Percentiles rank a stretch among this genome's conserved stretches.
phyloP scores from a whole-genome alignment of 495 filamentous ascomycete species.

The Pyrenula aspistea region DNA sequence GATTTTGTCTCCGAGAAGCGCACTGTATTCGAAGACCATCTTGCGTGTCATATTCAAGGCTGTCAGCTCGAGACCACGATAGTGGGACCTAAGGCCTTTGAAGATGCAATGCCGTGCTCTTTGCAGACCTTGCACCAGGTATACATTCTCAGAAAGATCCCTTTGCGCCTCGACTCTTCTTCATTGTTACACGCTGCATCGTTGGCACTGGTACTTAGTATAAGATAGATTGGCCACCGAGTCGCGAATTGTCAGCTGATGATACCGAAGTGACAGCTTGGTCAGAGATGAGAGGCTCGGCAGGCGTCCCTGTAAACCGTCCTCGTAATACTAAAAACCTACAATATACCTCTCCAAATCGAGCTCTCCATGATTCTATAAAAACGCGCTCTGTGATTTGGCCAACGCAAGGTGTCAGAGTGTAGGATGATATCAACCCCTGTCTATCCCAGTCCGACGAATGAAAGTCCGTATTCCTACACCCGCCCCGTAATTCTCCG shows the following conservation, averaged over 20 bases:
- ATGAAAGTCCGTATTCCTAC: background rate
- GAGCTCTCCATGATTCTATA: background rate
- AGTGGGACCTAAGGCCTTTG: background rate
- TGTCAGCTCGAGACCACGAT: background rate
- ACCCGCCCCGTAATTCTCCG: background rate
- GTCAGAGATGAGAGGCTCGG: background rate
- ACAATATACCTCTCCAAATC: background rate
- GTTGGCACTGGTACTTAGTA: background rate
- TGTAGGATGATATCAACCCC: background rate
- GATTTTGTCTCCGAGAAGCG: background rate
- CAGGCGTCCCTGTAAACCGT: background rate
- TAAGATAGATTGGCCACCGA: background rate
- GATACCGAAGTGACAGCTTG: background rate
- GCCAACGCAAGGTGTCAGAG: background rate
- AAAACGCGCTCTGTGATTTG: background rate
- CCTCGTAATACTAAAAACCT: background rate
- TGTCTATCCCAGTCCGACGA: background rate
- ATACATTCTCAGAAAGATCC: background rate
- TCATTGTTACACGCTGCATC: background rate
- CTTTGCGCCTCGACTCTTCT: background rate
- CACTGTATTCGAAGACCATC: background rate
- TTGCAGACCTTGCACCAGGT: background rate
- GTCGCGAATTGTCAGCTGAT: background rate
- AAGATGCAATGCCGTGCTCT: background rate
- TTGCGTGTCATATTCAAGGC: background rate